Evolutionary conservation across 495 filamentous ascomycete genomes (phyloP).

Genomic region (Letharia lupina): DNA sequence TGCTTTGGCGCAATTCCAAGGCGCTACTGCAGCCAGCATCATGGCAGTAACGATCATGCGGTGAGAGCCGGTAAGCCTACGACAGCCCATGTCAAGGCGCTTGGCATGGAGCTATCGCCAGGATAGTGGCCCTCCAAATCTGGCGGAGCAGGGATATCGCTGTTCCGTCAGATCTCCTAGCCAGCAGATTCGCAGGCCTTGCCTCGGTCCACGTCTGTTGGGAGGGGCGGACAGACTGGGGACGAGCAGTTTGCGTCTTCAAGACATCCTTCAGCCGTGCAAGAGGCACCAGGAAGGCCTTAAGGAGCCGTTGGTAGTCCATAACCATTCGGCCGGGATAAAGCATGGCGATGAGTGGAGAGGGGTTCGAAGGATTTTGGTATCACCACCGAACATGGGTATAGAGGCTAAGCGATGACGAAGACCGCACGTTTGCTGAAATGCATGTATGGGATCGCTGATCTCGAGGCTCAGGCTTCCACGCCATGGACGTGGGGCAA

Average conservation of each 20-base stretch:
- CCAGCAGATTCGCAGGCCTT: neutral
- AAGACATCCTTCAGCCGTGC: neutral
- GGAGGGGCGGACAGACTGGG: neutral
- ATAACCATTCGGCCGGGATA: neutral
- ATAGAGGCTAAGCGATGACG: neutral
- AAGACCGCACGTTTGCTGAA: neutral
- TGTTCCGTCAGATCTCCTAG: neutral
- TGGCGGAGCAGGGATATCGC: neutral
- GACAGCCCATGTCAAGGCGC: neutral
- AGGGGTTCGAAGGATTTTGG: neutral
- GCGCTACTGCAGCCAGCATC: neutral
- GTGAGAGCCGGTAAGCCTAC: neutral
- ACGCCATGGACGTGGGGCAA: neutral
- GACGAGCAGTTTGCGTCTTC: neutral
- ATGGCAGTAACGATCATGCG: neutral
- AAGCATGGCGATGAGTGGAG: neutral
- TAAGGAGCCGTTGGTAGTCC: neutral
- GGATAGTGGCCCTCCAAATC: neutral
- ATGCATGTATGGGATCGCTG: neutral
- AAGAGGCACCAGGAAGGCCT: neutral
- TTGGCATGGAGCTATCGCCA: neutral
- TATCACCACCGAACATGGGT: neutral
- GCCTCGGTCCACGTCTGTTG: neutral
- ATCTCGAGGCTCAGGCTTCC: neutral
- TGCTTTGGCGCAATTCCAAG: neutral